Base-by-base conservation (phyloP, 2,329 filamentous ascomycete species). In the Biscogniauxia sp. region DNA sequence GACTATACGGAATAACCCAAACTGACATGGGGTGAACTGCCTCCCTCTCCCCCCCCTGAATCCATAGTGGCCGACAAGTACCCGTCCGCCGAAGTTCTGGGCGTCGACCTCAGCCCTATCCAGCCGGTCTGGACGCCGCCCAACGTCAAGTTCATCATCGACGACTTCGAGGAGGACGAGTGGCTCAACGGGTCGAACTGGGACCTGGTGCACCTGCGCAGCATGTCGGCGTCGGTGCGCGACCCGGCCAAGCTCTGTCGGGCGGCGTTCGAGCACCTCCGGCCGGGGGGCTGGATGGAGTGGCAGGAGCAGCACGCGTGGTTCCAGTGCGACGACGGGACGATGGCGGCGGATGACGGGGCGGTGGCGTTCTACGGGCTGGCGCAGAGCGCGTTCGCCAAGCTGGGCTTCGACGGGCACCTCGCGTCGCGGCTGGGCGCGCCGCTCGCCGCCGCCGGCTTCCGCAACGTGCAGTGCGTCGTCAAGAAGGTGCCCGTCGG, bases 101-200 rank as follows among this genome's bases (percentile, higher is more conserved):
- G 69, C 9, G 59, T 66, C 20, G 69, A 69, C 60, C 55, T 68
- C 49, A 65, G 61, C 17, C 69, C 68, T 19, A 69, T 69, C 51
- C 69, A 69, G 54, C 65, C 67, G 4, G 25, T 55, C 17, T 70
- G 68, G 68, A 75, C 82, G 2, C 82, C 82, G 23, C 78, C 79
- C 20, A 84, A 84, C 62, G 73, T 83, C 25, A 75, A 75, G 25
- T 84, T 84, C 70, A 69, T 82, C 54, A 74, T 85, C n/a, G 82
- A 84, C 63, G 82, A 85, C 65, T 75, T 80, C 8, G 79, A 83
- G 65, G 76, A 81, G 65, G 76, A 81, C 58, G 73, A 78, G 9
- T 86, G 83, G 83, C 55, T 57, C 17, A 59, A 67, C 3, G 80
- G 79, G 63, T 70, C 75, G 2, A 71, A 80, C 63, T 84, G 83